These are phyloP conservation scores for Mortierella sp. DNA, from an alignment of 371 early-diverging fungal species.

Conservation along the genomic window DNA sequence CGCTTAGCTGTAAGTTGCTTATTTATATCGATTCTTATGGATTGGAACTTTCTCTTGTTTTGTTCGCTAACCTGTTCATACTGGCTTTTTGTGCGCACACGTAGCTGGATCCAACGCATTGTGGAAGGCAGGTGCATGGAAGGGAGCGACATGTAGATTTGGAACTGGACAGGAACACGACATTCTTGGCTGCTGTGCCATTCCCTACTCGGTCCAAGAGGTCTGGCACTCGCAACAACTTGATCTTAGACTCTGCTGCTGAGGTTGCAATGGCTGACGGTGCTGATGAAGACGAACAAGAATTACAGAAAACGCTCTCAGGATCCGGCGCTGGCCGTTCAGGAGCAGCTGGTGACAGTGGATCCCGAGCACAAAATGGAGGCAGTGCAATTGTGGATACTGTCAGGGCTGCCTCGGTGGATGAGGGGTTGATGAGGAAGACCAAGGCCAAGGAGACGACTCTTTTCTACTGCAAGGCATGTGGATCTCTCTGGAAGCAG, in stretches of 20 bases:
- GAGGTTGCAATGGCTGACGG: constrained; percentile 50
- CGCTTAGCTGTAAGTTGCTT: constrained; percentile 72
- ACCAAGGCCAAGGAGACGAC: constrained; percentile 36
- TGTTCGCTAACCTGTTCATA: not conserved
- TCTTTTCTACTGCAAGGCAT: constrained; percentile 46
- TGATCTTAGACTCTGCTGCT: constrained; percentile 34
- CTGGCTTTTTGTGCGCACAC: constrained; percentile 2
- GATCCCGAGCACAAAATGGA: not conserved
- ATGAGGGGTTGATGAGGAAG: constrained; percentile 7
- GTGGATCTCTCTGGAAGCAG: constrained; percentile 53
- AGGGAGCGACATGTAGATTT: constrained; percentile 84
- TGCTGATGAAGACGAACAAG: constrained; percentile 51
- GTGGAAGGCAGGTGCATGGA: constrained; percentile 80
- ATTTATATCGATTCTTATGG: not conserved
- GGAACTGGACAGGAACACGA: constrained; percentile 87
- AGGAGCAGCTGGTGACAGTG: not conserved
- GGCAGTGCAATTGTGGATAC: constrained; percentile 21
- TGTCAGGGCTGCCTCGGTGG: constrained; percentile 29
- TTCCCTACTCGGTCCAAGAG: constrained; percentile 34
- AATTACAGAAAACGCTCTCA: constrained; percentile 48
- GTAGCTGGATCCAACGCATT: constrained; percentile 79
- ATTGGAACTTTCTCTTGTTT: not conserved
- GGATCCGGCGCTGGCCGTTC: constrained; percentile 12
- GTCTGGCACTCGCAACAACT: constrained; percentile 21
- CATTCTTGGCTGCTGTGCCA: constrained; percentile 62